Evolutionary conservation across 768 basidiomycete species (phyloP).

Genomic region (Boletus tylopilopsis): DNA sequence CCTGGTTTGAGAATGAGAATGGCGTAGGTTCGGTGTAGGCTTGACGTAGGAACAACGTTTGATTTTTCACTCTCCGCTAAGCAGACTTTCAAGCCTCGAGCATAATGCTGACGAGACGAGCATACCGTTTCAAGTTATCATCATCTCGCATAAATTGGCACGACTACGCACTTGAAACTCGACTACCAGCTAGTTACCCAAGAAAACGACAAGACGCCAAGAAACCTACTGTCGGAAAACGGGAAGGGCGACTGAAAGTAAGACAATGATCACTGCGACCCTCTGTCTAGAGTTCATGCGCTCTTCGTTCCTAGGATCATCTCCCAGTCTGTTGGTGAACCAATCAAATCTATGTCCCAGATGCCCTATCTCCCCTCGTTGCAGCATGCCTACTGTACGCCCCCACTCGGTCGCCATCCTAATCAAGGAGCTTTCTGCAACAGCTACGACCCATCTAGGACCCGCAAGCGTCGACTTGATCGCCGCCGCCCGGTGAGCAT

Average conservation of each 20-base stretch:
- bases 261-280: slow-evolving; percentile 15
- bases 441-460: slow-evolving; percentile 38
- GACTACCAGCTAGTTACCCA: no score
- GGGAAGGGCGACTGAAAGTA: slow-evolving; percentile 4
- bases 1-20: no score
- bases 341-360: slow-evolving; percentile 51
- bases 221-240: background rate
- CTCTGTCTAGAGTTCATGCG: slow-evolving; percentile 38
- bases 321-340: slow-evolving; percentile 42
- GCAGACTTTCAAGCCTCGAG: no score
- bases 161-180: no score
- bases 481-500: slow-evolving; percentile 32
- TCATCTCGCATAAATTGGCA: no score
- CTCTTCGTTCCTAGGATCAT: slow-evolving; percentile 44
- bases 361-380: slow-evolving; percentile 36
- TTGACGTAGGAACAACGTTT: no score
- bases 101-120: no score
- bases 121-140: no score
- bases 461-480: slow-evolving; percentile 36
- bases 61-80: no score
- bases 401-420: slow-evolving; percentile 51
- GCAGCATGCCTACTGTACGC: slow-evolving; percentile 41
- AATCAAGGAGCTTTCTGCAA: slow-evolving; percentile 48
- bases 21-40: no score
- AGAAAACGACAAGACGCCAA: background rate